These are phyloP conservation scores for Berberis thunbergii DNA, from an alignment of 164 flowering plant species.

Conservation along the genomic window DNA sequence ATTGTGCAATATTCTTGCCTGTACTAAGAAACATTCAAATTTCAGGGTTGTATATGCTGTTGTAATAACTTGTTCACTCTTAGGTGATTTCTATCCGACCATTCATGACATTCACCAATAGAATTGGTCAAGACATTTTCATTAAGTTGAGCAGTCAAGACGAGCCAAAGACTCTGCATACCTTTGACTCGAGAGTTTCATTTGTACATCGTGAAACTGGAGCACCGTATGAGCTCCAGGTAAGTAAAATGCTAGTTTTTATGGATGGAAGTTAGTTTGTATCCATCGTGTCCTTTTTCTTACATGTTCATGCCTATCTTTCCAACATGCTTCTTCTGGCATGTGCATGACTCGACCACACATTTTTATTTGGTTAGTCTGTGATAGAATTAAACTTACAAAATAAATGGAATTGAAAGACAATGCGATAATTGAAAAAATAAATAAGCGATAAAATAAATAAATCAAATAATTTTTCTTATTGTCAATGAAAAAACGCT, in stretches of 20 bases:
- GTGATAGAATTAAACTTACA: too few relatives aligned
- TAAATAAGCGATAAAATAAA: too few relatives aligned
- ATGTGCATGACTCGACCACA: too few relatives aligned
- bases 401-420: too few relatives aligned
- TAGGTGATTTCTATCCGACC: conserved; percentile 84
- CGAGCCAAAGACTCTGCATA: conserved; percentile 59
- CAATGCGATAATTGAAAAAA: too few relatives aligned
- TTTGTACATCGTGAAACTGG: conserved; percentile 41
- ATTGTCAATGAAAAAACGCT: too few relatives aligned
- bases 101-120: conserved; percentile 87
- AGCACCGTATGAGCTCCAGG: conserved; percentile 68
- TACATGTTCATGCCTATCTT: neutral
- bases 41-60: neutral
- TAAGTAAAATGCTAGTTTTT: conserved; percentile 12
- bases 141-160: conserved; percentile 63
- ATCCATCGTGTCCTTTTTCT: too few relatives aligned
- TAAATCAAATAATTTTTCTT: too few relatives aligned
- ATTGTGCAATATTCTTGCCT: neutral
- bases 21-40: neutral
- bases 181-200: conserved; percentile 74
- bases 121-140: conserved; percentile 67
- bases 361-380: too few relatives aligned
- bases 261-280: too few relatives aligned
- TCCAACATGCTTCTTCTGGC: neutral
- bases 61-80: conserved; percentile 4